A percentile compares a stretch with the other conserved stretches of the same genome.
These are phyloP conservation scores for Magnaporthiopsis rhizophila DNA, from an alignment of 2,329 filamentous ascomycete genomes.

Conservation along the genomic window DNA sequence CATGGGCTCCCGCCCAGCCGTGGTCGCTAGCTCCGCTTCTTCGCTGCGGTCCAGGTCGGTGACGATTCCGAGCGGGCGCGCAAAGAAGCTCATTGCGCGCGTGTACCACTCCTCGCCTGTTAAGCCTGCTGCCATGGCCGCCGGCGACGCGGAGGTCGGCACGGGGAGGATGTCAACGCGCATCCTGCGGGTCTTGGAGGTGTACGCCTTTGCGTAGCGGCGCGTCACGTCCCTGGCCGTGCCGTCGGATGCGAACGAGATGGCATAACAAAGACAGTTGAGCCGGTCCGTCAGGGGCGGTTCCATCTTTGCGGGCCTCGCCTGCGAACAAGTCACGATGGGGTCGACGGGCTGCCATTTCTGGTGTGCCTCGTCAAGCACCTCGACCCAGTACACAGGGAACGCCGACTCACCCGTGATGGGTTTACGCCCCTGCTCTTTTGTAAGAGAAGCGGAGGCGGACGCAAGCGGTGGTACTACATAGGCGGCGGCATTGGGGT, in stretches of 20 bases:
- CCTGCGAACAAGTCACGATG: conserved; percentile 70
- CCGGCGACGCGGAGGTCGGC: not conserved
- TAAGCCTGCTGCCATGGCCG: conserved; percentile 10
- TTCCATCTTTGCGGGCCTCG: conserved; percentile 69
- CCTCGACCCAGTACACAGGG: conserved; percentile 92
- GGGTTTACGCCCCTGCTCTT: conserved; percentile 21
- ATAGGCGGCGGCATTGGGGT: conserved; percentile 46
- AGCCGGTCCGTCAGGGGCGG: conserved; percentile 70
- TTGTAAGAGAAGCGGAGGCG: not conserved
- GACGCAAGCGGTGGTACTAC: conserved; percentile 33
- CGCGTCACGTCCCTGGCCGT: conserved; percentile 77
- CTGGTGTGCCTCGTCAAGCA: conserved; percentile 75
- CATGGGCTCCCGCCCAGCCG: conserved; percentile 72
- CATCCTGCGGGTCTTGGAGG: conserved; percentile 75
- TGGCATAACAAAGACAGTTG: conserved; percentile 74
- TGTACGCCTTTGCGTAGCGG: conserved; percentile 81
- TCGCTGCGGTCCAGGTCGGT: conserved; percentile 78
- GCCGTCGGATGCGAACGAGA: conserved; percentile 77
- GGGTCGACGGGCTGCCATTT: conserved; percentile 90
- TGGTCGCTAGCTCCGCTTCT: conserved; percentile 62
- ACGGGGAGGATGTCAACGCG: conserved; percentile 55
- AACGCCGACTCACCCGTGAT: conserved; percentile 67
- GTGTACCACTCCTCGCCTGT: conserved; percentile 40
- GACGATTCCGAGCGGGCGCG: conserved; percentile 22
- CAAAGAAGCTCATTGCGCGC: conserved; percentile 40